A percentile compares a stretch with the other conserved stretches of the same genome.
Evolutionary conservation across 768 basidiomycete genomes (phyloP).

Genomic region (Dioszegia aurantiaca): DNA sequence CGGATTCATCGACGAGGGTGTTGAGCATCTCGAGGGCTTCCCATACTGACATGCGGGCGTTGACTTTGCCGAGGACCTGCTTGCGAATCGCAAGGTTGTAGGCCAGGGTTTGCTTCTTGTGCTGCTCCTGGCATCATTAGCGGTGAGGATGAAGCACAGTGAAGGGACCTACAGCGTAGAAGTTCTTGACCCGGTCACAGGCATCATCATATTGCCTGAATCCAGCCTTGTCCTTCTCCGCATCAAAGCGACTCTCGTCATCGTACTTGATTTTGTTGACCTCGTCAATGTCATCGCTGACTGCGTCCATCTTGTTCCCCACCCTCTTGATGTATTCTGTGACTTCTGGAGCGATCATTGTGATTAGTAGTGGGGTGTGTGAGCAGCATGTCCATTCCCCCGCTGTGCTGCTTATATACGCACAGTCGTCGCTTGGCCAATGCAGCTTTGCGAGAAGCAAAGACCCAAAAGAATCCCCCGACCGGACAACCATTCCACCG

Average conservation of each 20-base stretch:
- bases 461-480: no score
- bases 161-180: constrained; percentile 39
- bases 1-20: constrained; percentile 79
- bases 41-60: constrained; percentile 65
- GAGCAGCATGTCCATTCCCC: neutral
- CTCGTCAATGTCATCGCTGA: constrained; percentile 46
- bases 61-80: constrained; percentile 65
- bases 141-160: neutral
- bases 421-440: neutral
- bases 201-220: constrained; percentile 49
- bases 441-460: constrained; percentile 5
- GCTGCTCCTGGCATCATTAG: constrained; percentile 54
- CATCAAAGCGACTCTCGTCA: constrained; percentile 42
- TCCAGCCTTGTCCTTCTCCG: constrained; percentile 44
- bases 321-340: constrained; percentile 35
- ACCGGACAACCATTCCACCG: no score
- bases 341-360: constrained; percentile 43
- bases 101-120: constrained; percentile 72
- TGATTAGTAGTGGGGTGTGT: neutral
- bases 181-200: constrained; percentile 48
- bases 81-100: constrained; percentile 76
- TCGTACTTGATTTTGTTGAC: constrained; percentile 48
- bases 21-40: constrained; percentile 62
- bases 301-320: constrained; percentile 37
- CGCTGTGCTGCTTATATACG: no score